Evolutionary conservation across 2,329 filamentous ascomycete species (phyloP), one percentile per base, ranked within the genome.

Genomic region (Verticillium dahliae): DNA sequence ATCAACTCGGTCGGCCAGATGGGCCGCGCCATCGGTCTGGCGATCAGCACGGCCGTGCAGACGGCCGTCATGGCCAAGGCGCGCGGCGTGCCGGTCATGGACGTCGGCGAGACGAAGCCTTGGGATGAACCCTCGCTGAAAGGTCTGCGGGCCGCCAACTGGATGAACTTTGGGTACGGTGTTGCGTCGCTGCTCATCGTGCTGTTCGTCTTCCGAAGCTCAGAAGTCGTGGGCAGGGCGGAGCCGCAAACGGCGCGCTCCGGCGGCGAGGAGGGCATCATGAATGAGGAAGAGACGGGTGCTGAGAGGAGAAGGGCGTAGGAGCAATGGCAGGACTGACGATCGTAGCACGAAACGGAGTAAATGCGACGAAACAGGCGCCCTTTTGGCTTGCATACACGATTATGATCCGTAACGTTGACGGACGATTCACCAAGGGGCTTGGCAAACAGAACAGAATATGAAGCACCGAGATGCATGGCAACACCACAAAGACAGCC

Each of bases 1-100:
- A 84, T 90, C 69, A 90, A 90, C 62, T 81, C 87, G 0, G 81
- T 87, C 13, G 85, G 84, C 0, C 86, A 89, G 68, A 76, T 90
- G 37, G 88, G 88, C 0, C 78, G 88, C 6, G 82, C 87, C 0
- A 80, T 90, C n/a, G 83, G 85, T 1, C 75, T 90, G 1, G 88
- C 87, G 1, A 77, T 90, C 37, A 83, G 81, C 2, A 89, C 87
- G 0, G 85, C 86, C 0, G 75, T 89, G 1, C 87, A 90, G 69
- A 85, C 85, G 0, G 81, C 84, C 0, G 81, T 88, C 27, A 83
- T 86, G 74, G 83, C 83, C 0, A 70, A 75, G 3, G 74, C 76
- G 31, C 75, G 80, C 34, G 75, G 75, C 3, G 75, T 81, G 0
- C 57, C 70, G 0, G 76, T 85, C 0, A 69, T 81, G 62, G 60